Conservation (phyloP, 2,329 filamentous ascomycete genomes). For the Colletotrichum tabaci region DNA sequence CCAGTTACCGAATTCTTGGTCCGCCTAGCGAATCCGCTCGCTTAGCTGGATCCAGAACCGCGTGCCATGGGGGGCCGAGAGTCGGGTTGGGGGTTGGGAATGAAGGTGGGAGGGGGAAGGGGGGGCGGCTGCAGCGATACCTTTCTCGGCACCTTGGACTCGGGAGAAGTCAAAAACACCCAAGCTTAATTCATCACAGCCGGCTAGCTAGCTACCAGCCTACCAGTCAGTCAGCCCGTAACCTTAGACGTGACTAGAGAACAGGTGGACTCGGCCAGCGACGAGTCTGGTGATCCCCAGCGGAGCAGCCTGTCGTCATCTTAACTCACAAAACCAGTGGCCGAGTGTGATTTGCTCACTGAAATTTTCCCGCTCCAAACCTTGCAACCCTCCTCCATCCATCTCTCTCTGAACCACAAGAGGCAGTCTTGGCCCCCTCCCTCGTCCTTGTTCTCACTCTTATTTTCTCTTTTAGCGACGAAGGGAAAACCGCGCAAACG, state of each 20-base stretch:
- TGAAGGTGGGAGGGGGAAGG: background rate
- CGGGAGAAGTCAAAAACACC: background rate
- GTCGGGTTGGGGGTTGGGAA: too few relatives aligned
- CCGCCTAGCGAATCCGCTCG: conserved; percentile 1
- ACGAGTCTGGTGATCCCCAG: background rate
- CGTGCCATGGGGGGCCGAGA: too few relatives aligned
- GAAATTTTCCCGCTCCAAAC: background rate
- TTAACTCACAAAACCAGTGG: background rate
- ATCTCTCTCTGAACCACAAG: background rate
- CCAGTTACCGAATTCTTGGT: conserved; percentile 9
- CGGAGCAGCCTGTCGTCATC: conserved; percentile 1
- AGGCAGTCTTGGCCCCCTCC: background rate
- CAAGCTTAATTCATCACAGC: background rate
- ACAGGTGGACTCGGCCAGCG: too few relatives aligned
- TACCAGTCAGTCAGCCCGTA: too few relatives aligned
- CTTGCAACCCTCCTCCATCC: background rate
- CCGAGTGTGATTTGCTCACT: conserved; percentile 14
- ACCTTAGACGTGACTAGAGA: too few relatives aligned
- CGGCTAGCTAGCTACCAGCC: too few relatives aligned
- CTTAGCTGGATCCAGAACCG: background rate
- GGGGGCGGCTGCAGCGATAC: background rate
- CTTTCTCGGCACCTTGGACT: background rate
- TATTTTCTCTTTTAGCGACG: too few relatives aligned
- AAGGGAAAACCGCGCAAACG: background rate
- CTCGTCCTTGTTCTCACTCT: too few relatives aligned